Percentiles rank a stretch among this genome's conserved stretches.
Evolutionary conservation across 805 yeast species (phyloP).

Genomic region (Lipomyces chichibuensis): DNA sequence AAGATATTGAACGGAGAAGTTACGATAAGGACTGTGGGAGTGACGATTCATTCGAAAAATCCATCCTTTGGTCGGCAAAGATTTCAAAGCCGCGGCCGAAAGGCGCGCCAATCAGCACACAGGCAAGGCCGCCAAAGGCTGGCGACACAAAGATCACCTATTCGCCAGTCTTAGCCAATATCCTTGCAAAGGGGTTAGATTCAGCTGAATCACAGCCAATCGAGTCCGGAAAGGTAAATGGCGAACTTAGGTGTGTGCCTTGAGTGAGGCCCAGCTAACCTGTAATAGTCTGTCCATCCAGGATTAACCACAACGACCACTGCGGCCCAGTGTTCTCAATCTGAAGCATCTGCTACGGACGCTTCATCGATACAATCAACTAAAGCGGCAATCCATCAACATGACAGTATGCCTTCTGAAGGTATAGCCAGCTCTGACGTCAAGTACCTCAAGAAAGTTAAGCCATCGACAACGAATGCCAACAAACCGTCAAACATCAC

Average conservation of each 20-base stretch:
- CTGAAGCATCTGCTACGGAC: background rate
- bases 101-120: slow-evolving; percentile 3
- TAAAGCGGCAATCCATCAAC: background rate
- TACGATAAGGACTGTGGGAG: slow-evolving; percentile 15
- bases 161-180: slow-evolving; percentile 29
- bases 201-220: background rate
- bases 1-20: background rate
- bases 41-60: slow-evolving; percentile 27
- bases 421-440: background rate
- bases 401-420: background rate
- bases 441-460: background rate
- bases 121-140: slow-evolving; percentile 1
- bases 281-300: background rate
- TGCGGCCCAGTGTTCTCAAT: background rate
- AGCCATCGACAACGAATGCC: background rate
- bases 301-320: background rate
- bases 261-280: background rate
- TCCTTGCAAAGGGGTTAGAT: slow-evolving; percentile 28
- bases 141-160: slow-evolving; percentile 24
- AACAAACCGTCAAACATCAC: background rate
- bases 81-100: slow-evolving; percentile 6
- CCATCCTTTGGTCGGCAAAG: slow-evolving; percentile 33
- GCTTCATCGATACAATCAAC: background rate
- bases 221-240: slow-evolving; percentile 3
- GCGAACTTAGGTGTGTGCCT: background rate